A percentile compares a stretch with the other conserved stretches of the same genome.
Conservation (phyloP, 139 green algal genomes). For the Tetradesmus lagerheimii region DNA sequence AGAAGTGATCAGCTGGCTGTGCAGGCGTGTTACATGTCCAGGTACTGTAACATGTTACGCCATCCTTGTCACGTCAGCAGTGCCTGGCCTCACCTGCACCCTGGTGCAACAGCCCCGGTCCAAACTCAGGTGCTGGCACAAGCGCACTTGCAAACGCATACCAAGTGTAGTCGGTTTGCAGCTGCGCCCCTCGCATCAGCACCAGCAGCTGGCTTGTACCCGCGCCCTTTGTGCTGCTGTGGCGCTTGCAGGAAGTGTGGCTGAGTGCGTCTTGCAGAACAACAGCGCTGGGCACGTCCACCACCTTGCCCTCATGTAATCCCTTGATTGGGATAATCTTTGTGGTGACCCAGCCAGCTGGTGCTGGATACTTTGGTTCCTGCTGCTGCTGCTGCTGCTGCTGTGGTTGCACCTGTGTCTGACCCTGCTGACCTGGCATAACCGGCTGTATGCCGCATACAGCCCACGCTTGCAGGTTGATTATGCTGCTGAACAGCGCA, state of each 20-base stretch:
- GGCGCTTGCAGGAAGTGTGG: neutral
- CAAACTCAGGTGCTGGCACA: neutral
- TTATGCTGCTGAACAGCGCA: neutral
- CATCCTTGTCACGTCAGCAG: too few relatives aligned
- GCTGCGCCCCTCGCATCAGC: neutral
- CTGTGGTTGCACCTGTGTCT: neutral
- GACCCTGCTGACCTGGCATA: neutral
- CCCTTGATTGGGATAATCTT: neutral
- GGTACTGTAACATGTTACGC: too few relatives aligned
- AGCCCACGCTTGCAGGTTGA: neutral
- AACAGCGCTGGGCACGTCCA: neutral
- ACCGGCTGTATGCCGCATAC: neutral
- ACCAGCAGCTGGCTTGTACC: neutral
- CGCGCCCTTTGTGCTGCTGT: neutral
- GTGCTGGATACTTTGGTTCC: neutral
- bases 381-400: neutral
- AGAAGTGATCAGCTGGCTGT: too few relatives aligned
- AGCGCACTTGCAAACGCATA: neutral
- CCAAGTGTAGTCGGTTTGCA: neutral
- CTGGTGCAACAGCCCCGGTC: neutral
- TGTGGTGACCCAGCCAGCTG: neutral
- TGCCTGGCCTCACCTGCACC: neutral
- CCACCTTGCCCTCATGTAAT: neutral
- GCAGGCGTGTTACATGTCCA: too few relatives aligned
- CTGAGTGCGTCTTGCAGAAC: neutral